phyloP scores from a whole-genome alignment of 345 rosid species.

The Ceriops decandra region DNA sequence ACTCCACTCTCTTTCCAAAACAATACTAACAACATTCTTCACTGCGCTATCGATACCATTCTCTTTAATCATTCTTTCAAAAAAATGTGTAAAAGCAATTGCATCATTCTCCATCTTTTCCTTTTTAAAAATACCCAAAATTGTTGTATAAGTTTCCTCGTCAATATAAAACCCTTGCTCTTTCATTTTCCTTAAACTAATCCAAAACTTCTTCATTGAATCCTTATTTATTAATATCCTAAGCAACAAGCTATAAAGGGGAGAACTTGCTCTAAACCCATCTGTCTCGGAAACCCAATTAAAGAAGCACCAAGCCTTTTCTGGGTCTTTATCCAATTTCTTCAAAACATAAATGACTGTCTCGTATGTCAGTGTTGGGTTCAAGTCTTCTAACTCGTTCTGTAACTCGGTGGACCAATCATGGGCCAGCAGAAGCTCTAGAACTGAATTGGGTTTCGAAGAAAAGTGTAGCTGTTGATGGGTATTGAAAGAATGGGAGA shows the following conservation, averaged over 20 bases:
- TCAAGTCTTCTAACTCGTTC: constrained; percentile 34
- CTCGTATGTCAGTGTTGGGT: constrained; percentile 45
- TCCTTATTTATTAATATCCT: constrained; percentile 49
- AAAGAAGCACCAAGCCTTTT: constrained; percentile 57
- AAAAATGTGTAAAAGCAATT: constrained; percentile 57
- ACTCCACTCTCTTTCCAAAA: constrained; percentile 43
- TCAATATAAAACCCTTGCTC: constrained; percentile 62
- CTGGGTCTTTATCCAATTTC: constrained; percentile 48
- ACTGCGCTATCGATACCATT: constrained; percentile 46
- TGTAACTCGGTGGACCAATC: constrained; percentile 57
- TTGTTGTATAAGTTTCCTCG: constrained; percentile 56
- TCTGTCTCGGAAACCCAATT: constrained; percentile 60
- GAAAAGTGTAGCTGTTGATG: constrained; percentile 35
- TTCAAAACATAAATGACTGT: constrained; percentile 58
- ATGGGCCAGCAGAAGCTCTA: constrained; percentile 37
- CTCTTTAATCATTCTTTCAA: constrained; percentile 61
- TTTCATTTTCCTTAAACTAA: constrained; percentile 43
- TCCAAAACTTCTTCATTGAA: constrained; percentile 74
- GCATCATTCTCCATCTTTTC: constrained; percentile 48
- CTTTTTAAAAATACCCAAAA: constrained; percentile 40
- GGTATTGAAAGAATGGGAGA: constrained; percentile 20
- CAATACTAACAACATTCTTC: constrained; percentile 35
- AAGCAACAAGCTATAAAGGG: constrained; percentile 58
- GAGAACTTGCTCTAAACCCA: constrained; percentile 57
- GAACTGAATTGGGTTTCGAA: constrained; percentile 40